phyloP scores from a whole-genome alignment of 495 filamentous ascomycete species.

The Aspergillus saccharolyticus region DNA sequence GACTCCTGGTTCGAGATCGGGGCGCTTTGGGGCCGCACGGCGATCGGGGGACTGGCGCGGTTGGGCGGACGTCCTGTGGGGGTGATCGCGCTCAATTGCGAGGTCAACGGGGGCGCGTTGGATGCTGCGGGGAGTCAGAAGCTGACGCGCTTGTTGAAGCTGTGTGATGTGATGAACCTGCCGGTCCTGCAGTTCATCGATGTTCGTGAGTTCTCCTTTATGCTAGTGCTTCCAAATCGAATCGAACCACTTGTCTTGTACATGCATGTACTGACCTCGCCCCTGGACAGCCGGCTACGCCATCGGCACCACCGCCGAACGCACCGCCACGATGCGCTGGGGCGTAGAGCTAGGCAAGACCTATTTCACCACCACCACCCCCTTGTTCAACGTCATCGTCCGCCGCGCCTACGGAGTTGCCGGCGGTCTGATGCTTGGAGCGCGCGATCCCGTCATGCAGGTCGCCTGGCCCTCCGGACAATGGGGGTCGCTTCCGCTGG shows the following conservation, averaged over 20 bases:
- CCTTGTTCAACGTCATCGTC: slow-evolving; percentile 56
- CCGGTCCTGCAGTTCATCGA: slow-evolving; percentile 60
- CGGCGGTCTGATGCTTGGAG: slow-evolving; percentile 57
- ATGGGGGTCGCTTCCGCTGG: slow-evolving; percentile 55
- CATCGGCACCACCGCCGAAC: slow-evolving; percentile 57
- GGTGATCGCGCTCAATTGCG: slow-evolving; percentile 53
- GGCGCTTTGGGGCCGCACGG: slow-evolving; percentile 54
- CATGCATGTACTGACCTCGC: too few species aligned
- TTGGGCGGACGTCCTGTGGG: slow-evolving; percentile 53
- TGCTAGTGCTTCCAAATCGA: too few species aligned
- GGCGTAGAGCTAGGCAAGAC: slow-evolving; percentile 54
- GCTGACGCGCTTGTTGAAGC: slow-evolving; percentile 51
- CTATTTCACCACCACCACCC: slow-evolving; percentile 55
- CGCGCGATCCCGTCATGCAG: slow-evolving; percentile 52
- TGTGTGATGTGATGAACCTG: slow-evolving; percentile 61
- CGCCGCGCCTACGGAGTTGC: slow-evolving; percentile 56
- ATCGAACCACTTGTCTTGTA: too few species aligned
- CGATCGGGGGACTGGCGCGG: slow-evolving; percentile 54
- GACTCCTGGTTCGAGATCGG: slow-evolving; percentile 60
- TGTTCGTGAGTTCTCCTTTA: slow-evolving; percentile 34
- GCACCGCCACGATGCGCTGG: slow-evolving; percentile 59
- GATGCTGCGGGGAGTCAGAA: slow-evolving; percentile 58
- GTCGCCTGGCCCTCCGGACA: slow-evolving; percentile 60
- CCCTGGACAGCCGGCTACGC: slow-evolving; percentile 56
- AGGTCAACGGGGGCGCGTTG: slow-evolving; percentile 55